Base-by-base conservation (phyloP, 805 yeast species). In the Groenewaldozyma salmanticensis region DNA sequence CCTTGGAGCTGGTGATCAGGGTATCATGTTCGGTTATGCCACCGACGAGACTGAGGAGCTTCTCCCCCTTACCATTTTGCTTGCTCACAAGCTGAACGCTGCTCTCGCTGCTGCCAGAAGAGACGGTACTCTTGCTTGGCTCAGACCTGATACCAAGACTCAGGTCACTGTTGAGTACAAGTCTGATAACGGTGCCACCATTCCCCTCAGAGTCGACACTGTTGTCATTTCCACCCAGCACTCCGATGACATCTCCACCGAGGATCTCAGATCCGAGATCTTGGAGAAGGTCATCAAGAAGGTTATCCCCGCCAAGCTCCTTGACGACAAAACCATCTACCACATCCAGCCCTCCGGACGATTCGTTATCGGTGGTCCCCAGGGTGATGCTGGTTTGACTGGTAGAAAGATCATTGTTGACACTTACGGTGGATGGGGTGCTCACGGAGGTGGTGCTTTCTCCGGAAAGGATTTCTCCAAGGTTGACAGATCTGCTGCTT, bases 361-460 rank as follows among this genome's bases (percentile, higher is more conserved):
- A 72, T 92, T 92, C 79, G 96, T 92, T 60, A 92, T 92, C 64
- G 98, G 98, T 74, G 98, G 98, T 68, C 98, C 98, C 57, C 98
- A 92, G 72, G 98, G 98, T 79, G 98, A 92, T 67, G 98, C 98
- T 54, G 98, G 98, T 76, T 74, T 92, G 64, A 92, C 98, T 55
- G 98, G 98, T 69, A 86, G 98, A 75, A 92, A 92, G 77, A 92
- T 92, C 69, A 92, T 92, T 61, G 98, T 92, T 65, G 98, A 92
- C 71, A 94, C 98, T 52, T 92, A 92, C 74, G 98, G 98, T 75
- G 98, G 98, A 62, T 94, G 98, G 94, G 96, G 98, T 71, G 97
- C 98, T 62, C 98, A 92, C 77, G 98, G 98, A 72, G 98, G 98
- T 77, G 98, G 98, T 77, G 98, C 98, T 52, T 92, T 92, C 87